Conservation (phyloP, 352 stramenopile species). For the Globisporangium cylindrosporum region DNA sequence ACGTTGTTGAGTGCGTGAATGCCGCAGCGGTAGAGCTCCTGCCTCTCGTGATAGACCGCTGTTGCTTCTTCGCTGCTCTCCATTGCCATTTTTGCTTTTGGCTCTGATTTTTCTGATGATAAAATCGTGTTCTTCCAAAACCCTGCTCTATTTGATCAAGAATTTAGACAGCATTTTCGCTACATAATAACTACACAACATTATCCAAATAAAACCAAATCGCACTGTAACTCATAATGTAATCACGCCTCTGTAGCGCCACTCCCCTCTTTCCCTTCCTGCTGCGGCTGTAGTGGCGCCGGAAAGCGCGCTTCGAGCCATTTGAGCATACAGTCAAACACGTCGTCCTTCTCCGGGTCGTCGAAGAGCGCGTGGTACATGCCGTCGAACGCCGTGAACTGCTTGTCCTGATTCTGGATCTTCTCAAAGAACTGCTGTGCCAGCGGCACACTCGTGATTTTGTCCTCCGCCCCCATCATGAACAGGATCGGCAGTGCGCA, state of each 20-base stretch:
- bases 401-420: conserved; percentile 41
- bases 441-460: conserved; percentile 39
- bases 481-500: conserved; percentile 25
- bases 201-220: background rate
- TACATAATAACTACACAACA: background rate
- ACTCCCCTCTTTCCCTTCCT: background rate
- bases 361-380: conserved; percentile 58
- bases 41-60: conserved; percentile 59
- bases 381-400: conserved; percentile 48
- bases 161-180: background rate
- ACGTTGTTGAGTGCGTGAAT: conserved; percentile 84
- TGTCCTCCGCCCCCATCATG: conserved; percentile 43
- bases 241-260: too few species aligned
- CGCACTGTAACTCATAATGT: background rate
- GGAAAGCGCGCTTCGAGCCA: conserved; percentile 49
- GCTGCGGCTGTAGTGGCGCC: background rate
- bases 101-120: background rate
- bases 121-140: background rate
- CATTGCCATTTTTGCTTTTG: background rate
- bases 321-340: conserved; percentile 29
- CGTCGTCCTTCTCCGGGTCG: conserved; percentile 47
- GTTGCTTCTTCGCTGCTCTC: background rate
- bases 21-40: conserved; percentile 72
- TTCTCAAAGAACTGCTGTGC: conserved; percentile 39
- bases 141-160: background rate